These are phyloP conservation scores for Monascus purpureus DNA, from an alignment of 495 filamentous ascomycete species.

Conservation along the genomic window DNA sequence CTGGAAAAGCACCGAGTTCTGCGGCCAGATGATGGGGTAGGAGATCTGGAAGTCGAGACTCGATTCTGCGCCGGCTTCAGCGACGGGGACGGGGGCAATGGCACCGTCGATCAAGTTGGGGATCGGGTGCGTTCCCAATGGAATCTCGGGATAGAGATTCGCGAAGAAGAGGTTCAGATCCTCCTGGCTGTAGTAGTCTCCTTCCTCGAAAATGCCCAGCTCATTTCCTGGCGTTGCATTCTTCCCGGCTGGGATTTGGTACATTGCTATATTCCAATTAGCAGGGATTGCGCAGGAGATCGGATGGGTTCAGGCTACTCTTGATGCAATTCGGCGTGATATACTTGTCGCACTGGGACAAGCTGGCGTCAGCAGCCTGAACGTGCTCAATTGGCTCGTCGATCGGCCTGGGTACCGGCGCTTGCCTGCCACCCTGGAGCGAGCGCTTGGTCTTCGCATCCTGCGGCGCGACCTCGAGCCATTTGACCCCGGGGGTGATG, in stretches of 20 bases:
- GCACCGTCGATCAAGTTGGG: conserved; percentile 31
- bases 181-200: conserved; percentile 33
- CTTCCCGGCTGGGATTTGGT: conserved; percentile 26
- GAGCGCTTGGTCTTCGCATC: no score
- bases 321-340: conserved; percentile 22
- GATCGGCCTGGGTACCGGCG: no score
- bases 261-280: conserved; percentile 19
- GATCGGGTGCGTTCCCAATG: conserved; percentile 23
- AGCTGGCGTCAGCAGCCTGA: conserved; percentile 25
- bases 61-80: conserved; percentile 29
- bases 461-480: no score
- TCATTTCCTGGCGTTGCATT: conserved; percentile 23
- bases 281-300: not conserved
- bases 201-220: conserved; percentile 31
- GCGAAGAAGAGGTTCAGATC: conserved; percentile 49
- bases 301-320: conserved; percentile 7
- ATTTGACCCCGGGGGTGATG: conserved; percentile 37
- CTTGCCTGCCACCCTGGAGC: no score
- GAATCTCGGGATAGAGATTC: conserved; percentile 16
- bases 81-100: conserved; percentile 13
- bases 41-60: conserved; percentile 38
- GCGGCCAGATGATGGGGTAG: conserved; percentile 42
- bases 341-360: conserved; percentile 13
- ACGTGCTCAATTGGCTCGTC: no score
- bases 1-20: conserved; percentile 44